Evolutionary conservation across 2,329 filamentous ascomycete genomes (phyloP), one percentile per base, ranked within the genome.

Genomic region (Fusarium torreyae): DNA sequence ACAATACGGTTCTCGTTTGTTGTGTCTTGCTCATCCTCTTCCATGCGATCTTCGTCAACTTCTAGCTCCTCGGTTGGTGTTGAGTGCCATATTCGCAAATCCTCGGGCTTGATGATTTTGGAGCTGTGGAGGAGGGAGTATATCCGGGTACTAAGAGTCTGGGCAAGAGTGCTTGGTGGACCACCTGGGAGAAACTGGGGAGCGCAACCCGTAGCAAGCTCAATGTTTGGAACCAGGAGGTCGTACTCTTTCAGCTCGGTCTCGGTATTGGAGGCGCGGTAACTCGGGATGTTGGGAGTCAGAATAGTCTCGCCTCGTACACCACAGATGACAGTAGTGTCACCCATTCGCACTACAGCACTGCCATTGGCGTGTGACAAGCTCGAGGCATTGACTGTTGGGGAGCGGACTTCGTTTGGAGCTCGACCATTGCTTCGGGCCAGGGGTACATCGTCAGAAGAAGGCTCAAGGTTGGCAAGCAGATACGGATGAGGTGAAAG

Each of bases 261-360:
- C 68, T 81, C 69, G 64, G 71, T 64, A 76, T 81, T 75, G 70
- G 78, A 74, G 70, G 81, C 65, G 75, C 91, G 82, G 80, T 86
- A 91, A 73, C 88, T 89, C 48, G 91, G 90, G 62, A 97, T 93
- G 77, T 93, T 89, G 50, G 87, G 86, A 4, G 92, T 90, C 48
- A 90, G 85, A 26, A 99, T 84, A 8, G 97, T 90, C 81, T 99
- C 96, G 53, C 87, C 94, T 44, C 95, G 89, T 20, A 99, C 89
- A 59, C 95, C 96, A 77, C 94, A 98, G 38, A 99, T 94, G n/a
- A 94, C 93, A 1, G 94, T 94, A 2, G 95, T 98, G 79, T 97
- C 93, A 46, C 96, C 96, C 52, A 92, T 85, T 36, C 96, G 89
- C 50, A 98, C 92, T 1, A 98, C 91, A 1, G 95, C 92, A 74